Percentiles rank a stretch among this genome's conserved stretches.
Conservation (phyloP, 352 stramenopile genomes). For the Phytophthora sansomeana region DNA sequence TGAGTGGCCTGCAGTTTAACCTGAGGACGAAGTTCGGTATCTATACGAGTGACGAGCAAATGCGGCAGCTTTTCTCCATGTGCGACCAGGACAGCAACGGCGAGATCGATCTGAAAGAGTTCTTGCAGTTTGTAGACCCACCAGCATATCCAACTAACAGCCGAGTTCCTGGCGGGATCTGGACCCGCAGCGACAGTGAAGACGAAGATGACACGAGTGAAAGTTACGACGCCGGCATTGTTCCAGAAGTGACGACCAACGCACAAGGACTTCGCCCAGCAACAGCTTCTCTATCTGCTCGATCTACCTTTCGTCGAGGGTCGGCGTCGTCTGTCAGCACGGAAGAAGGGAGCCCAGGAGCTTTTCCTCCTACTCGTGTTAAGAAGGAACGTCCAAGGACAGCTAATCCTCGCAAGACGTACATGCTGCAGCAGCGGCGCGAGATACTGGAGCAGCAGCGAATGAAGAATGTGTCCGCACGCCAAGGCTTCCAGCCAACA, state of each 20-base stretch:
- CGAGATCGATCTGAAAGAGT: constrained; percentile 80
- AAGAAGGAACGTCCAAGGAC: constrained; percentile 71
- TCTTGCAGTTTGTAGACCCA: constrained; percentile 76
- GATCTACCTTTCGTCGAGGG: neutral
- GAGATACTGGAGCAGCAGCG: constrained; percentile 51
- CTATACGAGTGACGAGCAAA: constrained; percentile 77
- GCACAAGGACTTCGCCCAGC: neutral
- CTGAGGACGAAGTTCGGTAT: constrained; percentile 85
- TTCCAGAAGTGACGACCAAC: neutral
- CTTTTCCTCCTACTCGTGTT: constrained; percentile 2
- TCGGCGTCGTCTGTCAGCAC: constrained; percentile 11
- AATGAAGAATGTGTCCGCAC: constrained; percentile 20
- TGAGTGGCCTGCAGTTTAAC: constrained; percentile 79
- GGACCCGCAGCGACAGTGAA: constrained; percentile 47
- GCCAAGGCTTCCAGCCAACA: constrained; percentile 24
- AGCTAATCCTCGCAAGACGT: constrained; percentile 70
- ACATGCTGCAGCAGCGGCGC: constrained; percentile 69
- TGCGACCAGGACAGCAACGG: constrained; percentile 73
- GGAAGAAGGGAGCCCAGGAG: constrained; percentile 11
- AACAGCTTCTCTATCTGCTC: constrained; percentile 6
- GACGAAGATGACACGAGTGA: constrained; percentile 30
- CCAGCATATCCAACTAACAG: constrained; percentile 67
- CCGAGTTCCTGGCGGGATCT: constrained; percentile 62
- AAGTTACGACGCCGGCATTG: constrained; percentile 3
- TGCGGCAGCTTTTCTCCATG: constrained; percentile 67